Percentiles rank a stretch among this genome's conserved stretches.
Conservation (phyloP, 23 red algal species). For the Gracilaria caudata region DNA sequence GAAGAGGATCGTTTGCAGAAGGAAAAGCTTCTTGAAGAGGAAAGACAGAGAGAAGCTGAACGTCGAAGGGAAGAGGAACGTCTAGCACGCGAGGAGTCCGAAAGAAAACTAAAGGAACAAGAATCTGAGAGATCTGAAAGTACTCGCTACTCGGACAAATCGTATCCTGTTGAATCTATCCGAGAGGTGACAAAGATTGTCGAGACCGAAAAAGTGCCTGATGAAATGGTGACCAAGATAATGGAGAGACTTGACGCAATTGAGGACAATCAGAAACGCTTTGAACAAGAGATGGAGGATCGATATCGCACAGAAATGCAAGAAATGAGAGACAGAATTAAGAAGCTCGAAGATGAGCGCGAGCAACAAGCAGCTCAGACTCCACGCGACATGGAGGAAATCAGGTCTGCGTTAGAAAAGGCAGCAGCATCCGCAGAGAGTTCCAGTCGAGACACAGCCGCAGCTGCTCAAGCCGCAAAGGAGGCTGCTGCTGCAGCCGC, state of each 20-base stretch:
- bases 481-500: conserved; percentile 47
- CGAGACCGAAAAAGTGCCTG: conserved; percentile 3
- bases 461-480: conserved; percentile 45
- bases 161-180: neutral
- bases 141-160: conserved; percentile 1
- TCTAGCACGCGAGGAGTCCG: neutral
- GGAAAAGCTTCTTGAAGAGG: neutral
- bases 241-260: conserved; percentile 57
- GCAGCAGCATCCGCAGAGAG: conserved; percentile 58
- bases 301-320: conserved; percentile 42
- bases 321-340: conserved; percentile 15
- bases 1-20: conserved; percentile 34
- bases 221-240: conserved; percentile 42
- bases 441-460: conserved; percentile 59
- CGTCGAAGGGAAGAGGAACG: neutral
- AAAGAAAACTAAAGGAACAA: neutral
- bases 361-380: conserved; percentile 8
- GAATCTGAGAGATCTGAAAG: conserved; percentile 12
- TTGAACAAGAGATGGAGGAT: conserved; percentile 58
- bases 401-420: conserved; percentile 32
- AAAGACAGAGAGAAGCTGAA: neutral
- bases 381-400: conserved; percentile 52
- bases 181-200: conserved; percentile 15
- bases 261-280: conserved; percentile 61
- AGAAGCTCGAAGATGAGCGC: conserved; percentile 21